Evolutionary conservation across 768 basidiomycete species (phyloP), one percentile per base, ranked within the genome.

Genomic region (Baorangia bicolor): DNA sequence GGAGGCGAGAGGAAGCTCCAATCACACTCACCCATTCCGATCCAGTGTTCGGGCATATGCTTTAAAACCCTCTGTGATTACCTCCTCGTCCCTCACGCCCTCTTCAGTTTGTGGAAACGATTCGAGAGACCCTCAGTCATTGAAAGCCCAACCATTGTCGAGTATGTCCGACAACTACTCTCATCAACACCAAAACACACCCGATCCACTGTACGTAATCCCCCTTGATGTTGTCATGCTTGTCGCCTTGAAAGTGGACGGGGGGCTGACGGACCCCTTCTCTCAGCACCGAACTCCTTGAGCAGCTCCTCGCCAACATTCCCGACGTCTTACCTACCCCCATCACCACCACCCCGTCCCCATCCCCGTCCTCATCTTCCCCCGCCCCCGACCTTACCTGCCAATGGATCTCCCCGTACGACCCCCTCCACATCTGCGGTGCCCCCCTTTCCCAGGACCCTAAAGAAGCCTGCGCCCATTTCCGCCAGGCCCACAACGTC

Each of bases 221-320:
- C 2, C 2, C 28, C 1, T 42, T 34, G 27, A 18, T 40, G 4
- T 40, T 6, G 12, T 43, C 37, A 20, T 14, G 18, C n/a, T 5
- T 28, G 11, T 40, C 41, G 2, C 21, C 44, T 20, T 18, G 14
- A 35, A 18, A 18, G 38, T 38, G 33, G 14, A 28, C 5, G 3
- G 2, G 2, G 13, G 16, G 11, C 42, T 63, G n/a, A 64, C 10
- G 4, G 11, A 13, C 13, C 3, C 28, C 16, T 21, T 27, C 44
- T 20, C n/a, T 35, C 46, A 65, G 64, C 12, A 33, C 52, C 20
- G 48, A 59, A 10, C 55, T 65, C 9, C 35, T 65, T 3, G 60
- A 64, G 0, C 60, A 41, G 16, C 34, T 65, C 5, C 35, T 63
- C 10, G 13, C 20, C 1, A 50, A 63, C 45, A 45, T 49, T 23